phyloP scores from a whole-genome alignment of 352 stramenopile genomes.

The Phytopythium helicoides region DNA sequence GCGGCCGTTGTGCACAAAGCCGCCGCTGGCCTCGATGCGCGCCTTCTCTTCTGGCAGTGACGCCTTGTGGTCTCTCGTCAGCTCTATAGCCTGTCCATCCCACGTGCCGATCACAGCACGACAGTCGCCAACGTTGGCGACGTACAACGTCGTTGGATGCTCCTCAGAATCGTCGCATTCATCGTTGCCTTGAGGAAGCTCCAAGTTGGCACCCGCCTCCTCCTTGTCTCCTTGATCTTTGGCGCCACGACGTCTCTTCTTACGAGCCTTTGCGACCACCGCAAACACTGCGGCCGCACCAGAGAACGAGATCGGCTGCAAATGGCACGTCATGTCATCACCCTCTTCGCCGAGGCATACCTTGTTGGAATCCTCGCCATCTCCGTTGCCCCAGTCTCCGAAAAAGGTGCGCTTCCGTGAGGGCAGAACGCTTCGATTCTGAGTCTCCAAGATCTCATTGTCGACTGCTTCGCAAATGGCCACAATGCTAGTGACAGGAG shows the following conservation, averaged over 20 bases:
- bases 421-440: conserved; percentile 66
- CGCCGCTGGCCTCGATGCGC: conserved; percentile 77
- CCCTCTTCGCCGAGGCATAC: conserved; percentile 48
- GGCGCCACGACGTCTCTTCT: conserved; percentile 20
- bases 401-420: conserved; percentile 65
- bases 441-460: conserved; percentile 70
- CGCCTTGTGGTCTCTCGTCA: conserved; percentile 89
- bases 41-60: conserved; percentile 70
- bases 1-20: conserved; percentile 87
- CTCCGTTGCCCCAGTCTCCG: conserved; percentile 16
- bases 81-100: conserved; percentile 67
- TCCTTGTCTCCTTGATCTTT: conserved; percentile 1
- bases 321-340: conserved; percentile 42
- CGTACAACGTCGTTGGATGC: conserved; percentile 55
- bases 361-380: conserved; percentile 31
- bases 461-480: conserved; percentile 63
- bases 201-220: neutral
- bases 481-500: conserved; percentile 49
- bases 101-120: conserved; percentile 82
- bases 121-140: conserved; percentile 90
- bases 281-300: conserved; percentile 69
- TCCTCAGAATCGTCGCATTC: conserved; percentile 20
- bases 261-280: conserved; percentile 47
- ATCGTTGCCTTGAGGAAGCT: neutral
- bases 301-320: conserved; percentile 86